Conservation (phyloP, 139 green algal genomes). For the Coccomyxa sp. region DNA sequence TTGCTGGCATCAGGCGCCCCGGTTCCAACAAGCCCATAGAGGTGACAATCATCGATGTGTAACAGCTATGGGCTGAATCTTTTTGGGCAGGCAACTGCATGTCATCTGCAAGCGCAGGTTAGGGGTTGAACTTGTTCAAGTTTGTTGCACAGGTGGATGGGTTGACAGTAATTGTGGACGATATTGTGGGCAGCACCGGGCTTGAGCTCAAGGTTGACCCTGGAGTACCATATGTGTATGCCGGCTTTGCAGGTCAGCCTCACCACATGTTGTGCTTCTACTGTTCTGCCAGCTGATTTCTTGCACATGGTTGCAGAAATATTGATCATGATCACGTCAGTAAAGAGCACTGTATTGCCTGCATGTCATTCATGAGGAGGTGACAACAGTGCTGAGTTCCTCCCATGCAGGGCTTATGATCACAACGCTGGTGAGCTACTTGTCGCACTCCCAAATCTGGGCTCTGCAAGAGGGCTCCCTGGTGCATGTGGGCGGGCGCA, state of each 20-base stretch:
- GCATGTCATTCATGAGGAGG: not conserved
- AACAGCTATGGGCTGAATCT: not conserved
- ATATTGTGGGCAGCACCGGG: slow-evolving; percentile 70
- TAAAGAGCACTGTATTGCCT: not conserved
- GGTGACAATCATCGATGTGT: slow-evolving; percentile 7
- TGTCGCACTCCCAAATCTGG: slow-evolving; percentile 93
- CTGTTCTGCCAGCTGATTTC: not conserved
- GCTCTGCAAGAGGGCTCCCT: slow-evolving; percentile 63
- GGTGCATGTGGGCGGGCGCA: slow-evolving; percentile 74
- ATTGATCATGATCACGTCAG: not conserved
- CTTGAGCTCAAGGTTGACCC: slow-evolving; percentile 94
- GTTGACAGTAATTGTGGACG: slow-evolving; percentile 72
- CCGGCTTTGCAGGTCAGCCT: slow-evolving; percentile 69
- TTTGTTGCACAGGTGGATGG: slow-evolving; percentile 60
- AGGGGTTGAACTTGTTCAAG: not conserved
- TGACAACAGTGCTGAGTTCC: not conserved
- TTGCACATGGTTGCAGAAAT: not conserved
- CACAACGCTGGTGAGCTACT: slow-evolving; percentile 89
- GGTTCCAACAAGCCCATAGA: slow-evolving; percentile 79
- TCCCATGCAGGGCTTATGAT: slow-evolving; percentile 77
- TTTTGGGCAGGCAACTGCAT: not conserved
- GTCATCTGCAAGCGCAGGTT: not conserved
- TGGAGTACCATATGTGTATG: slow-evolving; percentile 93
- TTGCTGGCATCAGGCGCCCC: slow-evolving; percentile 88
- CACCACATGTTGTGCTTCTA: not conserved